Evolutionary conservation across 1,139 yeast species (phyloP).

Genomic region (Debaryomyces coudertii): DNA sequence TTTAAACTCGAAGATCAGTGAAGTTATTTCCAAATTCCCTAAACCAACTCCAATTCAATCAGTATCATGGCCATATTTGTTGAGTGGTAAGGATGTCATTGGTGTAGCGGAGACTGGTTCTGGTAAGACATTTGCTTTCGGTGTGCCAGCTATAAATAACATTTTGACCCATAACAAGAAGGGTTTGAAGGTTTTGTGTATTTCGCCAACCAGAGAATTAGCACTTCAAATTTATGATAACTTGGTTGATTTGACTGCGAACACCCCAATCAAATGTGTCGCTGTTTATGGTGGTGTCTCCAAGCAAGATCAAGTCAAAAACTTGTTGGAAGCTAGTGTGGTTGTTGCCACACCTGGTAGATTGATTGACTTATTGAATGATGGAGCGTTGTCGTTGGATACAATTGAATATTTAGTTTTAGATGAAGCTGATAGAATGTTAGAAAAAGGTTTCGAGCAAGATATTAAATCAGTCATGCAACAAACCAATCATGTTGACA

Average conservation of each 20-base stretch:
- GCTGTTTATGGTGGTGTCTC: conserved; percentile 98
- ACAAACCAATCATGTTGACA: conserved; percentile 44
- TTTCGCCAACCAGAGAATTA: conserved; percentile 96
- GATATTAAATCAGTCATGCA: conserved; percentile 85
- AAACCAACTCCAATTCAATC: conserved; percentile 97
- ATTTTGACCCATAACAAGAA: conserved; percentile 47
- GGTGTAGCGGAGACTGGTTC: conserved; percentile 99
- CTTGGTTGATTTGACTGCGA: conserved; percentile 65
- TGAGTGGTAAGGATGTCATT: conserved; percentile 81
- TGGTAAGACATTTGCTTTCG: conserved; percentile 96
- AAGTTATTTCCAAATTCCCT: conserved; percentile 68
- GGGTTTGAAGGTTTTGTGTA: conserved; percentile 76
- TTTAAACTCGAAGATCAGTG: conserved; percentile 58
- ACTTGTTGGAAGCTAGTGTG: conserved; percentile 62
- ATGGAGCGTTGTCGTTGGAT: conserved; percentile 76
- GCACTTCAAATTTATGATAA: conserved; percentile 94
- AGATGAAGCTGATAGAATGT: conserved; percentile 99
- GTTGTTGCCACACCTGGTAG: conserved; percentile 99
- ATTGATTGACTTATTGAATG: conserved; percentile 85
- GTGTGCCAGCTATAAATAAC: conserved; percentile 92
- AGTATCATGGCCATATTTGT: conserved; percentile 93
- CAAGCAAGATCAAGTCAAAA: conserved; percentile 83
- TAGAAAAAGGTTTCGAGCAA: conserved; percentile 93
- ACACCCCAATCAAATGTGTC: conserved; percentile 67
- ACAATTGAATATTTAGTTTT: conserved; percentile 77